These are phyloP conservation scores for Inga laurina DNA, from an alignment of 306 rosid species.

Conservation along the genomic window DNA sequence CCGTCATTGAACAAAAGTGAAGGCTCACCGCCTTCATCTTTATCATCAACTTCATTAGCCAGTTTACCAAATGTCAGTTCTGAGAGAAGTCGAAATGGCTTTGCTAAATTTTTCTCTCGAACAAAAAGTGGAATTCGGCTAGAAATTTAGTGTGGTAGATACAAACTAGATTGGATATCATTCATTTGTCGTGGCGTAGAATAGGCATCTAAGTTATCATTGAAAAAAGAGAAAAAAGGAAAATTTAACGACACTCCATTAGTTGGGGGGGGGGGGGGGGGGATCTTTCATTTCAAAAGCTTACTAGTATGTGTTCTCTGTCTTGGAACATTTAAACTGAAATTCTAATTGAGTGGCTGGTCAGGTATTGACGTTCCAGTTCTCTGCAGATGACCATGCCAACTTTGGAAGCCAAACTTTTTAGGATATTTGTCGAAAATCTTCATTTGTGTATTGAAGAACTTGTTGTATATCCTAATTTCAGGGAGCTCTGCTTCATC, in stretches of 20 bases:
- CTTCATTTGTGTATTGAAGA: not conserved
- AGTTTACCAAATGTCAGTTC: slow-evolving; percentile 49
- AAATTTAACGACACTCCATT: not conserved
- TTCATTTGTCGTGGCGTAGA: slow-evolving; percentile 20
- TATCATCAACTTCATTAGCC: slow-evolving; percentile 42
- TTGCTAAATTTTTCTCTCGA: slow-evolving; percentile 72
- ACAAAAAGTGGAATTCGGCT: slow-evolving; percentile 69
- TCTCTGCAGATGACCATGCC: not conserved
- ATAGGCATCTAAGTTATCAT: slow-evolving; percentile 11
- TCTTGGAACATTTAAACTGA: not conserved
- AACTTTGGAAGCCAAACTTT: not conserved
- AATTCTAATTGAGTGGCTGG: not conserved
- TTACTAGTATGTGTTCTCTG: not conserved
- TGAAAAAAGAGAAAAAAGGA: not conserved
- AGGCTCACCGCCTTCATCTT: slow-evolving; percentile 46
- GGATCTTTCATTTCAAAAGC: not conserved
- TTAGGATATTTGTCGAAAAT: not conserved
- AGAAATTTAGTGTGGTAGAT: slow-evolving; percentile 49
- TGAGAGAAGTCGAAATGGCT: slow-evolving; percentile 74
- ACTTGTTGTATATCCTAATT: not conserved
- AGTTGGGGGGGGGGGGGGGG: not conserved
- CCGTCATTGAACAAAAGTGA: slow-evolving; percentile 42
- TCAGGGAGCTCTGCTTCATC: not conserved
- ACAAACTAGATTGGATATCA: slow-evolving; percentile 4
- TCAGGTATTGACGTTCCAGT: not conserved